Conservation (phyloP, 2,329 filamentous ascomycete species). For the Didymella arachidicola region DNA sequence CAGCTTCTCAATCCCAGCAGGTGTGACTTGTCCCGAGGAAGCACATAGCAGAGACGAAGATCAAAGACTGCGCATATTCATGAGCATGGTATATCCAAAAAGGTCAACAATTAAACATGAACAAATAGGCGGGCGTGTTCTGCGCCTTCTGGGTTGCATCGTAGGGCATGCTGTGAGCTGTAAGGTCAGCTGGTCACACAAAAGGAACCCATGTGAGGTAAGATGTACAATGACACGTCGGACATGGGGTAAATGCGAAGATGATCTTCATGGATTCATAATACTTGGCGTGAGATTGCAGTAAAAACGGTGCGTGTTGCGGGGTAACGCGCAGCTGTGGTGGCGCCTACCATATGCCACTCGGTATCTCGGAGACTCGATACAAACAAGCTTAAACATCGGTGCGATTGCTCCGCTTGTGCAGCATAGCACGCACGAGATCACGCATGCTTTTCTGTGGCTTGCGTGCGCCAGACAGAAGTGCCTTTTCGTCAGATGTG, state of each 20-base stretch:
- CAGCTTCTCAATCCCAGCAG: neutral
- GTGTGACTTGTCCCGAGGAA: neutral
- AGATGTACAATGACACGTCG: neutral
- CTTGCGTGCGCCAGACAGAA: constrained; percentile 16
- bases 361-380: neutral
- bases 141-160: neutral
- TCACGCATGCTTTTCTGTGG: constrained; percentile 15
- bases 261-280: neutral
- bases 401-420: neutral
- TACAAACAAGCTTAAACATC: neutral
- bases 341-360: neutral
- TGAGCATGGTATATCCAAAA: neutral
- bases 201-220: neutral
- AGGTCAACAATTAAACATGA: neutral
- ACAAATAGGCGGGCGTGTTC: neutral
- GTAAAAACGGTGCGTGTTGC: neutral
- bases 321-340: neutral
- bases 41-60: neutral
- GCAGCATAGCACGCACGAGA: constrained; percentile 1
- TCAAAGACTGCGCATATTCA: neutral
- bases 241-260: neutral
- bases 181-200: neutral
- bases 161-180: neutral
- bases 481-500: constrained; percentile 42
- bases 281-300: neutral